phyloP scores from a whole-genome alignment of 73 alveolate genomes.

The Tetrahymena borealis region DNA sequence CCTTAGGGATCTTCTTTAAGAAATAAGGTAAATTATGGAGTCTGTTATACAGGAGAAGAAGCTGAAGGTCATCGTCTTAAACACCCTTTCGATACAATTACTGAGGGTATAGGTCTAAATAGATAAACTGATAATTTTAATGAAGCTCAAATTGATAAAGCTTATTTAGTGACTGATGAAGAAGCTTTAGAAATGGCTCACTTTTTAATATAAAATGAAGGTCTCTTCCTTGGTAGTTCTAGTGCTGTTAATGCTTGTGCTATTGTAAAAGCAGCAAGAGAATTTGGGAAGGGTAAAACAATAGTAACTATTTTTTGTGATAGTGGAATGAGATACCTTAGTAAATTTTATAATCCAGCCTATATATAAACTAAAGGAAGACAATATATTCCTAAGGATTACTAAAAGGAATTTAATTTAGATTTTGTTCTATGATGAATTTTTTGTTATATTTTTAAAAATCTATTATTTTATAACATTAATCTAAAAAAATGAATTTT shows the following conservation, averaged over 20 bases:
- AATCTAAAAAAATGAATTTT: too few relatives aligned
- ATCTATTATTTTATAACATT: background rate
- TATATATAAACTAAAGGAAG: background rate
- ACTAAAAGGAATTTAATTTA: background rate
- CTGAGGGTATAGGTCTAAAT: constrained; percentile 47
- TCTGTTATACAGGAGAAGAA: constrained; percentile 64
- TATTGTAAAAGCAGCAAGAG: constrained; percentile 47
- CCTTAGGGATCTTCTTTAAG: constrained; percentile 74
- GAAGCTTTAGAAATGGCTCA: constrained; percentile 58
- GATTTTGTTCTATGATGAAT: background rate
- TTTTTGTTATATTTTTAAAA: background rate
- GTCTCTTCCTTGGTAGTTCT: constrained; percentile 66
- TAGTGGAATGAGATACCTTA: constrained; percentile 41
- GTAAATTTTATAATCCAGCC: constrained; percentile 42
- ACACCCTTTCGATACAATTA: constrained; percentile 56
- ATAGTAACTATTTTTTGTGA: constrained; percentile 37
- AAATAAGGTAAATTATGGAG: constrained; percentile 68
- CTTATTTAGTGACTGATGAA: constrained; percentile 54
- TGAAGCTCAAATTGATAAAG: constrained; percentile 72
- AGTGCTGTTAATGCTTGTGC: constrained; percentile 70
- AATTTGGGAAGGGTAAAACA: constrained; percentile 11
- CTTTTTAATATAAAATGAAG: constrained; percentile 53
- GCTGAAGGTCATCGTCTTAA: constrained; percentile 68
- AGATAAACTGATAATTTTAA: constrained; percentile 40
- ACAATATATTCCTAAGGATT: background rate